These are phyloP conservation scores for Trichothecium sympodiale DNA, from an alignment of 2,329 filamentous ascomycete genomes.

Conservation along the genomic window DNA sequence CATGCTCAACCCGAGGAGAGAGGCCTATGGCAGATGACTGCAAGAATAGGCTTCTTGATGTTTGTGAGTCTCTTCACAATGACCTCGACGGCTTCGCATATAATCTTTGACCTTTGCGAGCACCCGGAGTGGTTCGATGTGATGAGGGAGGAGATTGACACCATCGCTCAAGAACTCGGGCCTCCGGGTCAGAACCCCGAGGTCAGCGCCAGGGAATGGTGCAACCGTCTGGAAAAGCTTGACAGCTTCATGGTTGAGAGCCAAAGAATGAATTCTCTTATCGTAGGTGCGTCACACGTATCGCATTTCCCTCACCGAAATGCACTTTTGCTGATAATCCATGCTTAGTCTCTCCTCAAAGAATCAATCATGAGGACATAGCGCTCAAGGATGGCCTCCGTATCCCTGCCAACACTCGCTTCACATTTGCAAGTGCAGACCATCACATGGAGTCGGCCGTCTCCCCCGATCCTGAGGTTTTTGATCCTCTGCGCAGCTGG, in stretches of 20 bases:
- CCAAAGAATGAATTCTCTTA: not conserved
- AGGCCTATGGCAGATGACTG: too few relatives aligned
- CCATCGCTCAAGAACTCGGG: not conserved
- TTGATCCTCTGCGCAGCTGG: constrained; percentile 4
- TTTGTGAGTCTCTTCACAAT: too few relatives aligned
- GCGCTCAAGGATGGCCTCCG: constrained; percentile 3
- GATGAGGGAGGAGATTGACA: constrained; percentile 1
- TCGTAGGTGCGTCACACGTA: not conserved
- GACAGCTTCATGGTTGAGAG: constrained; percentile 3
- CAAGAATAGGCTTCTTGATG: too few relatives aligned
- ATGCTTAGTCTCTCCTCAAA: constrained; percentile 1
- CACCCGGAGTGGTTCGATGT: constrained; percentile 4
- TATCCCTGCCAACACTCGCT: not conserved
- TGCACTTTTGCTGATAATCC: not conserved
- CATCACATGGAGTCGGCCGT: constrained; percentile 1
- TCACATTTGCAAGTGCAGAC: not conserved
- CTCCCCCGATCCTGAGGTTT: not conserved
- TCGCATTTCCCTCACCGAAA: not conserved
- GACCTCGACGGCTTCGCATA: not conserved
- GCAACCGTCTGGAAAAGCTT: constrained; percentile 2
- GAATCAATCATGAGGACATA: not conserved
- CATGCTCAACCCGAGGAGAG: too few relatives aligned
- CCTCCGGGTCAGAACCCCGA: not conserved
- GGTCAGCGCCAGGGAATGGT: not conserved
- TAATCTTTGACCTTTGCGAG: constrained; percentile 3